A percentile compares a stretch with the other conserved stretches of the same genome.
Evolutionary conservation across 768 basidiomycete genomes (phyloP).

Genomic region (Phaffia australis): DNA sequence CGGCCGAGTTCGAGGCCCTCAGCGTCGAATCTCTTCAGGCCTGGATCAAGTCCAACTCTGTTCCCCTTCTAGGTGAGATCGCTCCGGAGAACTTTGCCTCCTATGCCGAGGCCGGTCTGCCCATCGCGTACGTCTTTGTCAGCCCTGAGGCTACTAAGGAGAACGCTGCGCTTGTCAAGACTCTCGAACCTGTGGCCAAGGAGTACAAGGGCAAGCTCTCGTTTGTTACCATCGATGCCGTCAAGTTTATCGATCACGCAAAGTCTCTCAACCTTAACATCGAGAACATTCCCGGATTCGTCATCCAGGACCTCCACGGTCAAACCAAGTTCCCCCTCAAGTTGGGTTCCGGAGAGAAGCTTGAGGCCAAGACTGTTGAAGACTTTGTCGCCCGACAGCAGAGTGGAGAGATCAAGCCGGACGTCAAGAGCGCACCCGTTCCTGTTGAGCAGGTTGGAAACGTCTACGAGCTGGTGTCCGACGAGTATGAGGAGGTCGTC

Average conservation of each 20-base stretch:
- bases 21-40: conserved; percentile 54
- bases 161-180: conserved; percentile 55
- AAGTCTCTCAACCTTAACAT: conserved; percentile 81
- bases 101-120: conserved; percentile 71
- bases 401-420: conserved; percentile 62
- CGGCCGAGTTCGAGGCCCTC: conserved; percentile 48
- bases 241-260: conserved; percentile 90
- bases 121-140: conserved; percentile 88
- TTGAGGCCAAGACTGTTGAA: conserved; percentile 51
- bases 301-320: conserved; percentile 70
- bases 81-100: conserved; percentile 80
- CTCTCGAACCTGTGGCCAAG: conserved; percentile 63
- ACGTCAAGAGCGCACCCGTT: conserved; percentile 80
- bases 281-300: conserved; percentile 83
- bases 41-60: conserved; percentile 71
- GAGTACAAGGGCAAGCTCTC: conserved; percentile 77
- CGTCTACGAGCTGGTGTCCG: conserved; percentile 73
- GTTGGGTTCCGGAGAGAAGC: conserved; percentile 40
- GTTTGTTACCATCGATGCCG: conserved; percentile 96
- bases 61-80: conserved; percentile 86
- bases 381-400: conserved; percentile 56
- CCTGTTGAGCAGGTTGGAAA: conserved; percentile 71
- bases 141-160: conserved; percentile 58
- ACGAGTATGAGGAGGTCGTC: conserved; percentile 76
- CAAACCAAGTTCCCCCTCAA: conserved; percentile 85